Percentiles rank a stretch among this genome's conserved stretches.
phyloP scores from a whole-genome alignment of 495 filamentous ascomycete species.

The Penicillium parvum region DNA sequence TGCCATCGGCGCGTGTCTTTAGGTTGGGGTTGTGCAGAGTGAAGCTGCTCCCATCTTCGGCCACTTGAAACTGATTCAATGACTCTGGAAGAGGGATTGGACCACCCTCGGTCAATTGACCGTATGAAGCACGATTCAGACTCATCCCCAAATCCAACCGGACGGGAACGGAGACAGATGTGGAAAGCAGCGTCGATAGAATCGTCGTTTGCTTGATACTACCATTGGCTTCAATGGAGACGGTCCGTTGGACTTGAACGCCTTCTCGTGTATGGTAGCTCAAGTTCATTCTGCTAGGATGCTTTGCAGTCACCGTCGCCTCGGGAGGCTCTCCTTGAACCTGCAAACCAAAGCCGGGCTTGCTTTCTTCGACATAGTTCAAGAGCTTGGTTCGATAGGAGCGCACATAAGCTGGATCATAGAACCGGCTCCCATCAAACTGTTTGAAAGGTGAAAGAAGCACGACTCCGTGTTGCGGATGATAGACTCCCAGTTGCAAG shows the following conservation, averaged over 20 bases:
- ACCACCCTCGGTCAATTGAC: constrained; percentile 1
- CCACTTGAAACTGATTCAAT: background rate
- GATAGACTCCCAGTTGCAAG: constrained; percentile 2
- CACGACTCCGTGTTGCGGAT: background rate
- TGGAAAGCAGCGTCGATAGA: background rate
- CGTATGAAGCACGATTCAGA: constrained; percentile 1
- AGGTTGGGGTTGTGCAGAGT: background rate
- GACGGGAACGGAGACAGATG: background rate
- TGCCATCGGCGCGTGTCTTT: background rate
- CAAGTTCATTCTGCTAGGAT: background rate
- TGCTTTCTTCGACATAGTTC: background rate
- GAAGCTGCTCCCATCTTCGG: background rate
- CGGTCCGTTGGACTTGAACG: background rate
- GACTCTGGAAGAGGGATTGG: background rate
- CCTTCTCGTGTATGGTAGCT: background rate
- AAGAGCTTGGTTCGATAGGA: background rate
- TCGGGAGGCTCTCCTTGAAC: background rate
- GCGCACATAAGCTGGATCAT: background rate
- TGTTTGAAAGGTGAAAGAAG: background rate
- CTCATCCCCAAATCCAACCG: background rate
- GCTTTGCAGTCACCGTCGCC: background rate
- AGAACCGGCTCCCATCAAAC: background rate
- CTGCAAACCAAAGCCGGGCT: background rate
- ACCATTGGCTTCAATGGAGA: background rate
- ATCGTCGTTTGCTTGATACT: background rate